A percentile compares a stretch with the other conserved stretches of the same genome.
These are phyloP conservation scores for Juncus inflexus DNA, from an alignment of 176 grass and related monocot genomes.

Conservation along the genomic window DNA sequence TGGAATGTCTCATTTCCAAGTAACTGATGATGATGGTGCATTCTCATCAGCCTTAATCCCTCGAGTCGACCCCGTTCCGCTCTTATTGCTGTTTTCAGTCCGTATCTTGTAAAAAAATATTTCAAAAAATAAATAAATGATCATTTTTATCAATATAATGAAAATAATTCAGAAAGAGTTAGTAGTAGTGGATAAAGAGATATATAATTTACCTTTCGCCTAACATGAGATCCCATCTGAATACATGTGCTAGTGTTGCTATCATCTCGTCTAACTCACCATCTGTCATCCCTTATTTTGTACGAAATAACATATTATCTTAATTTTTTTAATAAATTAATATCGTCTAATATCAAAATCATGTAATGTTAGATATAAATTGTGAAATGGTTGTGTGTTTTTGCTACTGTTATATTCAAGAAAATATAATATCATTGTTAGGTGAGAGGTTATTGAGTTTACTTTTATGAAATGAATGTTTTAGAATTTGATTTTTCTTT, in stretches of 20 bases:
- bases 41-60: slow-evolving; percentile 9
- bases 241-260: slow-evolving; percentile 69
- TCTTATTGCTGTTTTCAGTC: slow-evolving; percentile 70
- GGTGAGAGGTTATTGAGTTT: no score
- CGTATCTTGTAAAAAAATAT: slow-evolving; percentile 33
- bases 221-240: slow-evolving; percentile 90
- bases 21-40: slow-evolving; percentile 27
- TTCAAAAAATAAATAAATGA: background rate
- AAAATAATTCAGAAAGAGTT: background rate
- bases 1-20: slow-evolving; percentile 25
- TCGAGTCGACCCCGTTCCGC: slow-evolving; percentile 69
- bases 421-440: no score
- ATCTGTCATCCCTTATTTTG: slow-evolving; percentile 50
- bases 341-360: no score
- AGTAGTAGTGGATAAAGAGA: background rate
- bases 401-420: no score
- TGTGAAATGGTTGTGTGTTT: no score
- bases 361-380: no score
- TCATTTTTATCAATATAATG: background rate
- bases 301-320: no score
- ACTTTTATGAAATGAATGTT: no score
- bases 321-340: no score
- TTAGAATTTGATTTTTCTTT: no score
- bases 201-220: slow-evolving; percentile 46
- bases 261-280: slow-evolving; percentile 97